Conservation (phyloP, 129 eudicot genomes). For the Pseudognaphalium luteoalbum region DNA sequence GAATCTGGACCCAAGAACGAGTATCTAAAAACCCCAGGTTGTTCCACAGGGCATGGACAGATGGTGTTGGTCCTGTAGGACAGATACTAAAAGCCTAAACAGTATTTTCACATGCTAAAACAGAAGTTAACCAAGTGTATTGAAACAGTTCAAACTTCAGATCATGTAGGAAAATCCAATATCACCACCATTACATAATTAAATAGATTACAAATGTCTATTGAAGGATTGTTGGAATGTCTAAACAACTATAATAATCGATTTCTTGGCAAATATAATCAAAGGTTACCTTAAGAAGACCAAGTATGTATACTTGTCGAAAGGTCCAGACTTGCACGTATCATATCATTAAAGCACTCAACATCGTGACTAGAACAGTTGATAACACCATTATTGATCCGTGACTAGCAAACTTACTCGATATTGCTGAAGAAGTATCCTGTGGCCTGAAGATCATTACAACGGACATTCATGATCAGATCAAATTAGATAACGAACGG, state of each 20-base stretch:
- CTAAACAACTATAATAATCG: background rate
- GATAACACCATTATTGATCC: background rate
- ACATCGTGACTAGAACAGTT: background rate
- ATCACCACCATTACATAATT: background rate
- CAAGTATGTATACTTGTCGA: background rate
- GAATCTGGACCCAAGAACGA: too few species aligned
- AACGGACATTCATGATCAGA: background rate
- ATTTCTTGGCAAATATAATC: background rate
- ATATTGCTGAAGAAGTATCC: background rate
- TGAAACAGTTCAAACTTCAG: background rate
- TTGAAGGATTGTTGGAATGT: background rate
- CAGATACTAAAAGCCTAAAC: too few species aligned
- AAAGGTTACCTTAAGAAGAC: background rate
- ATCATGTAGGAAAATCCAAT: background rate
- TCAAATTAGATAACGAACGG: background rate
- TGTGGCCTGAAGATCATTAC: background rate
- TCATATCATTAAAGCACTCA: background rate
- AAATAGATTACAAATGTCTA: background rate
- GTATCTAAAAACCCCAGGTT: too few species aligned
- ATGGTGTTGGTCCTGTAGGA: too few species aligned
- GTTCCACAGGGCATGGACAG: too few species aligned
- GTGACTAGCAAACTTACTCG: background rate
- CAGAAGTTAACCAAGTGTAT: background rate
- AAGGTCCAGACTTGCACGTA: background rate
- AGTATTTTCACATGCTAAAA: background rate